Evolutionary conservation across 2,329 filamentous ascomycete genomes (phyloP).

Genomic region (Colletotrichum magnum): DNA sequence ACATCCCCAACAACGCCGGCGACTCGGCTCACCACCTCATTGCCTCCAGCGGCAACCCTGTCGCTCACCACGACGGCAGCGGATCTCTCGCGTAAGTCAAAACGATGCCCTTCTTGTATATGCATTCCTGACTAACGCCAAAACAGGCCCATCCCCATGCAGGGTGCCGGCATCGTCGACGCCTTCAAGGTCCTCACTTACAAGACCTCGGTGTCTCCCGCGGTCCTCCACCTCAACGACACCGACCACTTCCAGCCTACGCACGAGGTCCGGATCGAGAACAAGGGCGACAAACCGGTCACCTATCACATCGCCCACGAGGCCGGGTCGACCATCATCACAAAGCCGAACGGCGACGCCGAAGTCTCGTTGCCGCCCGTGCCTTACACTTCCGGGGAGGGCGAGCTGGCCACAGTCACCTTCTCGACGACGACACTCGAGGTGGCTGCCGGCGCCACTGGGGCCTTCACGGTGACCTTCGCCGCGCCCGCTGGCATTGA

Average conservation of each 20-base stretch:
- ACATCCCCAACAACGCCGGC: not conserved
- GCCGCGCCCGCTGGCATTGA: slow-evolving; percentile 48
- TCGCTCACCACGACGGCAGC: slow-evolving; percentile 30
- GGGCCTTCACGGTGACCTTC: slow-evolving; percentile 60
- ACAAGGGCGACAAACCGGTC: slow-evolving; percentile 62
- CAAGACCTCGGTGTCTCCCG: slow-evolving; percentile 54
- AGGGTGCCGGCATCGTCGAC: slow-evolving; percentile 70
- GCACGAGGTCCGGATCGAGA: slow-evolving; percentile 68
- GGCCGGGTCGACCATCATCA: slow-evolving; percentile 67
- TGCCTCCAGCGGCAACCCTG: slow-evolving; percentile 25
- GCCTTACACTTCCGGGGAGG: slow-evolving; percentile 47
- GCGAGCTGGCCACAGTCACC: slow-evolving; percentile 56
- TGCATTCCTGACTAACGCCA: no score
- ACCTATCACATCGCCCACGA: slow-evolving; percentile 67
- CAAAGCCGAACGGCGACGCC: slow-evolving; percentile 53
- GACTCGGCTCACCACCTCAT: slow-evolving; percentile 15
- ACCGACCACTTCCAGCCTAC: slow-evolving; percentile 66
- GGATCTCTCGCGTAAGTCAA: slow-evolving; percentile 32
- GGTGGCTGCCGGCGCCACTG: slow-evolving; percentile 55
- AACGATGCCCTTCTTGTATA: no score
- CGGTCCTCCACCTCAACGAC: slow-evolving; percentile 74
- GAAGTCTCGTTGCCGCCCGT: slow-evolving; percentile 57
- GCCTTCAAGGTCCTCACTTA: slow-evolving; percentile 60
- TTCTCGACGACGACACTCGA: slow-evolving; percentile 60
- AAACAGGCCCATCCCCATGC: slow-evolving; percentile 5